A percentile compares a stretch with the other conserved stretches of the same genome.
Conservation (phyloP, 192 early-diverging fungal genomes). For the Coemansia sp. region DNA sequence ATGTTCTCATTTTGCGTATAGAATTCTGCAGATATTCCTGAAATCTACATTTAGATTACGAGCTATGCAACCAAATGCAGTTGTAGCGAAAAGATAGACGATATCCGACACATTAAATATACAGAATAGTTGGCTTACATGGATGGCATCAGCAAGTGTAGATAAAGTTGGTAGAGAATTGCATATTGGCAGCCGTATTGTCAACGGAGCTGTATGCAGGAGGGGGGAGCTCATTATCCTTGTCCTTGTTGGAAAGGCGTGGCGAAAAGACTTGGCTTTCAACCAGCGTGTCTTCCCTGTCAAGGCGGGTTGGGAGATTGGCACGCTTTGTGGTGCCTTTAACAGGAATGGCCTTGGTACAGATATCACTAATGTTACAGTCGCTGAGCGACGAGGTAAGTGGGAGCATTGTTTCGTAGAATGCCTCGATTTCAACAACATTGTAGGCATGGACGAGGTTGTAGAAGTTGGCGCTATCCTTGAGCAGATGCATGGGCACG, state of each 20-base stretch:
- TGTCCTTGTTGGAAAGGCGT: neutral
- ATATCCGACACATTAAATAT: neutral
- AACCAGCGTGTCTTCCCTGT: slow-evolving; percentile 7
- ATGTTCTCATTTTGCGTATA: no score
- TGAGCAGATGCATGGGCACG: neutral
- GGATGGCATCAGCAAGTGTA: neutral
- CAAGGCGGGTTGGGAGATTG: neutral
- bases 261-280: neutral
- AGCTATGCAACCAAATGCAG: neutral
- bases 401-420: neutral
- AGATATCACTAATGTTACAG: neutral
- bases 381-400: neutral
- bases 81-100: neutral
- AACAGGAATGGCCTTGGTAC: neutral
- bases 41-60: neutral
- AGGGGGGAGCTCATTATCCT: neutral
- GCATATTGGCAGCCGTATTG: neutral
- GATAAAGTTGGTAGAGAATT: neutral
- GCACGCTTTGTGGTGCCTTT: neutral
- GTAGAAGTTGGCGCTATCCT: neutral
- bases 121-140: neutral
- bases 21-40: no score
- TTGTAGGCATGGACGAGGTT: neutral
- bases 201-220: neutral
- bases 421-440: neutral